Base-by-base conservation (phyloP, 495 filamentous ascomycete genomes). In the Podospora didyma region DNA sequence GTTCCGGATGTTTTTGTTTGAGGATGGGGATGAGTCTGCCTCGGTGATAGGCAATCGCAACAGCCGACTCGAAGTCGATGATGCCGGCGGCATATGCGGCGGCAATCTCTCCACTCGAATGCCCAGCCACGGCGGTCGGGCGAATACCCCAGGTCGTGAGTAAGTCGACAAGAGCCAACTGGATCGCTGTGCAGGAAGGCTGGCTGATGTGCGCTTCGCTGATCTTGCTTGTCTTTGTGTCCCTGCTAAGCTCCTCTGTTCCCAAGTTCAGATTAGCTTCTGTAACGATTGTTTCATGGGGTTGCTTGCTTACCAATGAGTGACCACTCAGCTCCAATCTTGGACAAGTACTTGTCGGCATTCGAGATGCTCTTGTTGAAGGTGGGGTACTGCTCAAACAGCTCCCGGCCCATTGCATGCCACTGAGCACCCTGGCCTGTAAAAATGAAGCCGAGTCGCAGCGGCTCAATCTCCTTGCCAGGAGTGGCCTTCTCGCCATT, bases 21-120 rank as follows among this genome's bases (percentile, higher is more conserved):
- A 74, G 49, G 28, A 64, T 58, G 10, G 69, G 66, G 20, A 74
- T 68, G 17, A 68, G 62, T 48, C 69, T 57, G 7, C 76, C 66
- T 47, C 71, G 71, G 61, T 80, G 61, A 65, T 76, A 70, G 10
- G 83, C 78, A 12, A 82, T 66, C 34, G 75, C 62, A 79, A 84
- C 82, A n/a, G 75, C 76, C 2, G 75, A 73, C 34, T 75, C 65
- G 22, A 81, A 78, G 24, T 69, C 66, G 24, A 82, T 54, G 45
- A 71, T 69, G 11, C 74, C 75, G 2, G 70, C 69, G 28, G 75
- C 67, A 57, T 78, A 79, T 24, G 78, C 76, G 3, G 78, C 79
- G 17, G 69, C 74, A 64, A 86, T 86, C 62, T 87, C 84, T 7
- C 84, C 84, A 58, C 78, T 83, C 10, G 83, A 86, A 57, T 87